A percentile compares a stretch with the other conserved stretches of the same genome.
These are phyloP conservation scores for Turritis glabra DNA, from an alignment of 345 rosid genomes.

Conservation along the genomic window DNA sequence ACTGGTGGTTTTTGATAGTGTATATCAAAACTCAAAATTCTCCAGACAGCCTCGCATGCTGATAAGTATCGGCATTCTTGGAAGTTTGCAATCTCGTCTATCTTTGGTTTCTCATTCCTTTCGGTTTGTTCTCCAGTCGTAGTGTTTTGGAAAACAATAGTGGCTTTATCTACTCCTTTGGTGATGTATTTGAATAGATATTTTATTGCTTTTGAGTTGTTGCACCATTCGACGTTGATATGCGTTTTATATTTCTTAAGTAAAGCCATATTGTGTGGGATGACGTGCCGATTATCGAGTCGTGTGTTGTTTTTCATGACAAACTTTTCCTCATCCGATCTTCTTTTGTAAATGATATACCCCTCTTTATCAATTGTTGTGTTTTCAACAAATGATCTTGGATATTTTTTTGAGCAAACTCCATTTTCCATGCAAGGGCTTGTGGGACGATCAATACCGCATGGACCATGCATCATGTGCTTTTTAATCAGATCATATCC, in stretches of 20 bases:
- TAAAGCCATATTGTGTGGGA: neutral
- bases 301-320: neutral
- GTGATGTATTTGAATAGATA: neutral
- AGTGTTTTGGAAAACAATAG: no score
- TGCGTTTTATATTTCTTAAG: neutral
- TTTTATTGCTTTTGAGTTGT: neutral
- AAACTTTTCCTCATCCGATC: neutral
- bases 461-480: neutral
- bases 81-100: no score
- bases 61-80: no score
- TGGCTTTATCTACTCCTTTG: neutral
- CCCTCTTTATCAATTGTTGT: neutral
- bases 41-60: no score
- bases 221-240: neutral
- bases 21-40: no score
- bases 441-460: neutral
- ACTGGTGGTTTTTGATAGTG: no score
- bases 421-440: neutral
- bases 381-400: neutral
- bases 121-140: neutral
- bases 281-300: neutral
- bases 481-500: neutral
- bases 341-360: neutral
- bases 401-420: neutral
- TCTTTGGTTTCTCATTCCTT: rapidly evolving